Base-by-base conservation (phyloP, 257 asterid species). In the Fraxinus pennsylvanica region DNA sequence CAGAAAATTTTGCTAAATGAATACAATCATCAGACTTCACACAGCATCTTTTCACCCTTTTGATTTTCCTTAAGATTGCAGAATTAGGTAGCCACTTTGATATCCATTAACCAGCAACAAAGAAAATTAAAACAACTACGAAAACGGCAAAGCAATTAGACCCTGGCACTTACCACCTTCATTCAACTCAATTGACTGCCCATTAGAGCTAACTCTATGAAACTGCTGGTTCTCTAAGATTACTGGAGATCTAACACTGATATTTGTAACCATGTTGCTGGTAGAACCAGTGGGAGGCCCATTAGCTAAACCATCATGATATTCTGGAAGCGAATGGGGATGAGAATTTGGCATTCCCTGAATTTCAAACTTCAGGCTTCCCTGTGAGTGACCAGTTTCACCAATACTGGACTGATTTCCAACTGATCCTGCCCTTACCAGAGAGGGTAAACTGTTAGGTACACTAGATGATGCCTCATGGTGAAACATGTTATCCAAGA, bases 251-350 rank as follows among this genome's bases (percentile, higher is more conserved):
- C 90, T 86, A n/a, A 85, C 84, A 87, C 82, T 84, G 65, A 90
- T 83, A 82, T 80, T 89, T 75, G 92, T 83, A 86, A 92, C 84
- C 65, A 89, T 86, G 81, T 82, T 86, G 67, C 91, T 84, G 27
- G 97, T 91, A 54, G 99, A 93, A 81, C 88, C 91, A 73, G 86
- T 84, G 45, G 90, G 83, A 80, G 70, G 84, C 74, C 93, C 93
- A 86, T 82, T 87, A 80, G 91, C 76, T 78, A 90, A 80, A 73
- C 93, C 90, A 86, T 89, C 94, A 71, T 89, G 90, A 85, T 85
- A 89, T 36, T 95, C 96, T 76, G 97, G 95, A 78, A 90, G 92
- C 22, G 97, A 90, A 81, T 89, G 96, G 80, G 97, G 94, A 78
- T 88, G 96, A 71, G 82, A 81, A 89, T 84, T 91, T 47, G 92